Evolutionary conservation across 2,329 filamentous ascomycete species (phyloP).

Genomic region (Ascosphaera aggregata): DNA sequence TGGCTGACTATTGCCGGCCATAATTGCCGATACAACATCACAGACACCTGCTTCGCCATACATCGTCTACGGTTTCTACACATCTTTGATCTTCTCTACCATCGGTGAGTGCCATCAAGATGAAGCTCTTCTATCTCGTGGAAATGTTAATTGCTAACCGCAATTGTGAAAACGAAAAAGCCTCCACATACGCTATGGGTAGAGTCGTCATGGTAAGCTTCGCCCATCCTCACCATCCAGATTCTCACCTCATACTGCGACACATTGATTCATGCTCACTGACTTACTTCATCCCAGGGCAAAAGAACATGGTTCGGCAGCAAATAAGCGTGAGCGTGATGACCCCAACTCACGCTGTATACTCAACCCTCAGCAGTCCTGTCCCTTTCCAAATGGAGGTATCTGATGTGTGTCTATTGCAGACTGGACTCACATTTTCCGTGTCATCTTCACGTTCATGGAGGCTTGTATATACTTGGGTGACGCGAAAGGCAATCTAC

Average conservation of each 20-base stretch:
- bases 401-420: slow-evolving; percentile 2
- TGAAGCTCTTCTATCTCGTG: slow-evolving; percentile 2
- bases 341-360: too few relatives aligned
- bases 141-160: slow-evolving; percentile 2
- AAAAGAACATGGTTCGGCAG: slow-evolving; percentile 38
- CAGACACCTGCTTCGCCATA: slow-evolving; percentile 32
- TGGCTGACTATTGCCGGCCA: too few relatives aligned
- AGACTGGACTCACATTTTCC: not conserved
- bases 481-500: not conserved
- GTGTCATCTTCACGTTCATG: not conserved
- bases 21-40: slow-evolving; percentile 1
- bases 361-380: too few relatives aligned
- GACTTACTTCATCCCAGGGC: slow-evolving; percentile 21
- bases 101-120: slow-evolving; percentile 18
- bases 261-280: slow-evolving; percentile 1
- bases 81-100: slow-evolving; percentile 24
- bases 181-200: slow-evolving; percentile 20
- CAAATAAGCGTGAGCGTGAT: too few relatives aligned
- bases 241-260: too few relatives aligned
- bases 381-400: too few relatives aligned
- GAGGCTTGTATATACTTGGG: slow-evolving; percentile 2
- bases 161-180: slow-evolving; percentile 7
- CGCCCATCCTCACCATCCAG: too few relatives aligned
- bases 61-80: slow-evolving; percentile 38
- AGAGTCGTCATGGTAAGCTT: slow-evolving; percentile 20